Conservation (phyloP, 352 stramenopile species). For the Pythium periplocum region DNA sequence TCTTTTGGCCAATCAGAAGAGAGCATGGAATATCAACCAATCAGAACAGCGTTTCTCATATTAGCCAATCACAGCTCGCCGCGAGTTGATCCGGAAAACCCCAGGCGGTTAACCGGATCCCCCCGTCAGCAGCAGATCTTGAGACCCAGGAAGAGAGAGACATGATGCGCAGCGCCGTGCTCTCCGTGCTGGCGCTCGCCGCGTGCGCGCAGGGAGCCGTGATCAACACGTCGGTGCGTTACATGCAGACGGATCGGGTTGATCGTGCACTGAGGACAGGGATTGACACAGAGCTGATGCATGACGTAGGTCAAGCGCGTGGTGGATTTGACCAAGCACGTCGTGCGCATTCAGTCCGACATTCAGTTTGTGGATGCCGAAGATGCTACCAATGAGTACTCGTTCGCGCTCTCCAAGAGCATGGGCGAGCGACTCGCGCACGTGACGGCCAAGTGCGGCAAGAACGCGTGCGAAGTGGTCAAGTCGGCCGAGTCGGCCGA, state of each 20-base stretch:
- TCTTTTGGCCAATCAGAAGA: constrained; percentile 14
- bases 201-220: constrained; percentile 35
- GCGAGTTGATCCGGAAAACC: constrained; percentile 1
- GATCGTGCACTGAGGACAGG: not conserved
- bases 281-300: not conserved
- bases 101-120: constrained; percentile 13
- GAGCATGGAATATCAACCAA: not conserved
- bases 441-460: constrained; percentile 67
- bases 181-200: constrained; percentile 26
- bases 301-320: constrained; percentile 61
- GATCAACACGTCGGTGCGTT: constrained; percentile 68
- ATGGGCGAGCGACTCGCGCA: constrained; percentile 51
- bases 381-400: constrained; percentile 49
- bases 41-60: constrained; percentile 3
- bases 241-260: constrained; percentile 3
- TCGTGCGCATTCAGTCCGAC: constrained; percentile 71
- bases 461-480: constrained; percentile 63
- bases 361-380: constrained; percentile 68
- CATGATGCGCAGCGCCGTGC: constrained; percentile 16
- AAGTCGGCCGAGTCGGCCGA: constrained; percentile 23
- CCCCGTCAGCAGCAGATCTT: constrained; percentile 9
- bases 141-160: constrained; percentile 6
- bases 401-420: constrained; percentile 52
- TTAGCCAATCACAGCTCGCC: constrained; percentile 14
- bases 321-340: constrained; percentile 77